A percentile compares a stretch with the other conserved stretches of the same genome.
phyloP scores from a whole-genome alignment of 805 yeast species.

The Suhomyces sp. region DNA sequence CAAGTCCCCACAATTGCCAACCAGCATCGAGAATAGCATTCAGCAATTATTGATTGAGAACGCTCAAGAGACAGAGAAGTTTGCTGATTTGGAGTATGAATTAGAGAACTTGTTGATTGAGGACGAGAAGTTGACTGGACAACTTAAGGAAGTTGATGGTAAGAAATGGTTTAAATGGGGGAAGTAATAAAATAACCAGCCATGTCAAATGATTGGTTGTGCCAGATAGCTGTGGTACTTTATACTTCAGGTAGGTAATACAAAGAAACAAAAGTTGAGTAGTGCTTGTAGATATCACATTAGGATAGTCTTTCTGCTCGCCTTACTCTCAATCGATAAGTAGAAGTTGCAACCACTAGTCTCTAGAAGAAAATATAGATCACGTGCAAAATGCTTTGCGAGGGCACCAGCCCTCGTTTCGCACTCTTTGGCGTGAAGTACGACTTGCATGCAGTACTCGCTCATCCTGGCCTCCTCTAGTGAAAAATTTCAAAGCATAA shows the following conservation, averaged over 20 bases:
- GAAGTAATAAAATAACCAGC: neutral
- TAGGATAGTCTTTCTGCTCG: no score
- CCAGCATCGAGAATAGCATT: constrained; percentile 35
- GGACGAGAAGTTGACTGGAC: constrained; percentile 22
- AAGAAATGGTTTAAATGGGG: constrained; percentile 34
- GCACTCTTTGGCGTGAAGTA: neutral
- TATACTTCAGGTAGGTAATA: neutral
- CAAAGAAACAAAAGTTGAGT: neutral
- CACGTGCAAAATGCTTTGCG: neutral
- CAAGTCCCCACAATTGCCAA: constrained; percentile 19
- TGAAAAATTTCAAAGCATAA: neutral
- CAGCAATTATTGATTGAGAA: constrained; percentile 33
- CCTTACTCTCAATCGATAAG: no score
- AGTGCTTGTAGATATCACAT: no score
- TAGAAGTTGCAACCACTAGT: no score
- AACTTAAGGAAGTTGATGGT: constrained; percentile 12
- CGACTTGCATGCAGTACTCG: neutral
- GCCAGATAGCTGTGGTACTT: neutral
- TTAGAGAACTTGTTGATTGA: constrained; percentile 23
- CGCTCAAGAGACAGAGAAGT: constrained; percentile 38
- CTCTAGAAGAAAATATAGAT: no score
- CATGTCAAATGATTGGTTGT: neutral
- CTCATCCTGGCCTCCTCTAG: neutral
- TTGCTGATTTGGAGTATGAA: constrained; percentile 38
- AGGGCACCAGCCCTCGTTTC: neutral